A percentile compares a stretch with the other conserved stretches of the same genome.
Evolutionary conservation across 257 asterid species (phyloP).

Genomic region (Ajuga chamaepitys): DNA sequence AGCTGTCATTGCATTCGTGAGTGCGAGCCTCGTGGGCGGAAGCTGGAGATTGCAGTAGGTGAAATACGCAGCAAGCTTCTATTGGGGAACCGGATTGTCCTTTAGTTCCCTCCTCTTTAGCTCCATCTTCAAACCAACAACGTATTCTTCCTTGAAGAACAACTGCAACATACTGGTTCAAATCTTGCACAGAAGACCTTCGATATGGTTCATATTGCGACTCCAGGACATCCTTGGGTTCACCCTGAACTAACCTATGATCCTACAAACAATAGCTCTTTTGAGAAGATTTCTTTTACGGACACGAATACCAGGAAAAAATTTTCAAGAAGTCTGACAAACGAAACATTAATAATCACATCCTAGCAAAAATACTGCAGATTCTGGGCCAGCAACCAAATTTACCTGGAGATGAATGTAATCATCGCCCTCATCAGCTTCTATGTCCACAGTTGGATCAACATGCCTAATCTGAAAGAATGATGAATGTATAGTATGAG

Average conservation of each 20-base stretch:
- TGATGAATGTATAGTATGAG: slow-evolving; percentile 5
- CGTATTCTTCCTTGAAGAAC: slow-evolving; percentile 99
- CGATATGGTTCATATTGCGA: slow-evolving; percentile 78
- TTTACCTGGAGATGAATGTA: slow-evolving; percentile 84
- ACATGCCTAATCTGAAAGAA: slow-evolving; percentile 78
- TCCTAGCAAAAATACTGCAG: slow-evolving; percentile 7
- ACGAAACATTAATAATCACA: neutral
- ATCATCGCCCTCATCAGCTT: slow-evolving; percentile 95
- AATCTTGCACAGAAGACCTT: slow-evolving; percentile 73
- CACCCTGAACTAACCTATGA: slow-evolving; percentile 67
- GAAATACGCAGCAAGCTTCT: too few relatives aligned
- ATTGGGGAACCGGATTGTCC: too few relatives aligned
- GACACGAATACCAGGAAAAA: neutral
- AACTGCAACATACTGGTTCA: slow-evolving; percentile 93
- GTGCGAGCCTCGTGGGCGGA: too few relatives aligned
- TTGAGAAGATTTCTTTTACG: neutral
- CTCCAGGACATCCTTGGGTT: slow-evolving; percentile 59
- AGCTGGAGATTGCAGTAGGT: too few relatives aligned
- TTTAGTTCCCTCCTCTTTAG: too few relatives aligned
- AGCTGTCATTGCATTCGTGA: too few relatives aligned
- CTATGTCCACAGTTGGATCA: slow-evolving; percentile 93
- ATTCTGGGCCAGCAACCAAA: slow-evolving; percentile 13
- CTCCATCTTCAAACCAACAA: too few relatives aligned
- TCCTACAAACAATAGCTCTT: slow-evolving; percentile 39
- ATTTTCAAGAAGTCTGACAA: neutral